Percentiles rank a stretch among this genome's conserved stretches.
Conservation (phyloP, 257 asterid genomes). For the Cynanchum wilfordii region DNA sequence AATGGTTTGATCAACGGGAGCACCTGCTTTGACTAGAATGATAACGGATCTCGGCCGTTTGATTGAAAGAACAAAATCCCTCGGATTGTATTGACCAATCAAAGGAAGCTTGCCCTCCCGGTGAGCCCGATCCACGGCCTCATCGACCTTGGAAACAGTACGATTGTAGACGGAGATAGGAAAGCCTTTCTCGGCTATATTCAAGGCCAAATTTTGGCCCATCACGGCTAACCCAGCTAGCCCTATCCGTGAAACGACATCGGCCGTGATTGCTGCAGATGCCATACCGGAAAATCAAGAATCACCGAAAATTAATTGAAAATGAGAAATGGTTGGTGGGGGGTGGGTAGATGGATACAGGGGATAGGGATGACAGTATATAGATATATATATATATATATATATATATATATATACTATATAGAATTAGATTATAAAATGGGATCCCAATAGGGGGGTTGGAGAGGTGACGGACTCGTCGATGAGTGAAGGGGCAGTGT, state of each 20-base stretch:
- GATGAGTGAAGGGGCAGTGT: slow-evolving; percentile 49
- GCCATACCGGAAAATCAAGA: slow-evolving; percentile 17
- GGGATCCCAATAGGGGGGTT: background rate
- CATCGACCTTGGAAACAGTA: slow-evolving; percentile 70
- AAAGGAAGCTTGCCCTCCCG: slow-evolving; percentile 69
- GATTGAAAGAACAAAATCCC: slow-evolving; percentile 66
- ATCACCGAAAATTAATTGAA: background rate
- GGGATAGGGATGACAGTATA: background rate
- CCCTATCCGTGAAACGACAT: slow-evolving; percentile 60
- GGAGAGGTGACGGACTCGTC: slow-evolving; percentile 54
- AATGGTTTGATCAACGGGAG: slow-evolving; percentile 88
- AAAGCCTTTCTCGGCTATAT: slow-evolving; percentile 89
- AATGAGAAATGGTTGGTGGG: background rate
- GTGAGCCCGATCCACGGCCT: slow-evolving; percentile 75
- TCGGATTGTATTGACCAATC: slow-evolving; percentile 61
- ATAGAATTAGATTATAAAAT: slow-evolving; percentile 6
- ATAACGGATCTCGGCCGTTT: slow-evolving; percentile 68
- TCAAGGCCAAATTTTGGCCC: slow-evolving; percentile 87
- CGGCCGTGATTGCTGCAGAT: slow-evolving; percentile 32
- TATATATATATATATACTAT: background rate
- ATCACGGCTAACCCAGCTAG: slow-evolving; percentile 78
- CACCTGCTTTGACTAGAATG: slow-evolving; percentile 88
- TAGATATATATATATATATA: no score
- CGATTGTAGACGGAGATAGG: slow-evolving; percentile 83
- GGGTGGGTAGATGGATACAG: slow-evolving; percentile 3